These are phyloP conservation scores for Inosperma sp. DNA, from an alignment of 768 basidiomycete genomes.

Conservation along the genomic window DNA sequence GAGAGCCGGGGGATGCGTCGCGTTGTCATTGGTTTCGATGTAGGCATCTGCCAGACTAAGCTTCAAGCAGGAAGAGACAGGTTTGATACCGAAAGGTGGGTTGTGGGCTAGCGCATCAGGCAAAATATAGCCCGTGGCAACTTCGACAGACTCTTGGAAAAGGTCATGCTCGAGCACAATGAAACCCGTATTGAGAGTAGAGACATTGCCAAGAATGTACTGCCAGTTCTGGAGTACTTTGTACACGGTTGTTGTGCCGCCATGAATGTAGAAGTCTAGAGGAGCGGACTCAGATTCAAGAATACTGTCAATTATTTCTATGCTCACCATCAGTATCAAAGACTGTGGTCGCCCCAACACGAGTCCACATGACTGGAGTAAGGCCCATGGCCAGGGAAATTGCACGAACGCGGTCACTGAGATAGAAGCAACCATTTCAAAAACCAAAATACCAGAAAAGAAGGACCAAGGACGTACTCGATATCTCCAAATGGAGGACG, in stretches of 20 bases:
- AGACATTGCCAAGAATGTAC: conserved; percentile 60
- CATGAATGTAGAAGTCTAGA: conserved; percentile 76
- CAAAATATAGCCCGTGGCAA: conserved; percentile 83
- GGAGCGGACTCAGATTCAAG: neutral
- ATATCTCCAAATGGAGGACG: conserved; percentile 81
- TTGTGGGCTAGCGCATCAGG: conserved; percentile 70
- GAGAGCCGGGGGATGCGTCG: conserved; percentile 48
- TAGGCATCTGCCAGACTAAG: conserved; percentile 60
- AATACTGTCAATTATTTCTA: neutral
- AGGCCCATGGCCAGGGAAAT: conserved; percentile 81
- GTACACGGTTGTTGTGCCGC: conserved; percentile 51
- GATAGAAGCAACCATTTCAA: too few species aligned
- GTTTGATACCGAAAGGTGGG: conserved; percentile 62
- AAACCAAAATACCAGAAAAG: too few species aligned
- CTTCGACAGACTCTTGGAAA: conserved; percentile 78
- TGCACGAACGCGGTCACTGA: conserved; percentile 79
- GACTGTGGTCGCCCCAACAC: conserved; percentile 50
- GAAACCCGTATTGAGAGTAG: conserved; percentile 65
- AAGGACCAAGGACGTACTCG: conserved; percentile 41
- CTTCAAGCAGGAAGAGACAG: conserved; percentile 67
- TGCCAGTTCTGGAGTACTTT: conserved; percentile 72
- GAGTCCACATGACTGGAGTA: conserved; percentile 81
- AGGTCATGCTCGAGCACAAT: conserved; percentile 87
- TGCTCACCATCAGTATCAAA: conserved; percentile 65
- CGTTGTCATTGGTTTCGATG: conserved; percentile 77